Conservation (phyloP, 2,329 filamentous ascomycete genomes). For the Paraphoma chrysanthemicola region DNA sequence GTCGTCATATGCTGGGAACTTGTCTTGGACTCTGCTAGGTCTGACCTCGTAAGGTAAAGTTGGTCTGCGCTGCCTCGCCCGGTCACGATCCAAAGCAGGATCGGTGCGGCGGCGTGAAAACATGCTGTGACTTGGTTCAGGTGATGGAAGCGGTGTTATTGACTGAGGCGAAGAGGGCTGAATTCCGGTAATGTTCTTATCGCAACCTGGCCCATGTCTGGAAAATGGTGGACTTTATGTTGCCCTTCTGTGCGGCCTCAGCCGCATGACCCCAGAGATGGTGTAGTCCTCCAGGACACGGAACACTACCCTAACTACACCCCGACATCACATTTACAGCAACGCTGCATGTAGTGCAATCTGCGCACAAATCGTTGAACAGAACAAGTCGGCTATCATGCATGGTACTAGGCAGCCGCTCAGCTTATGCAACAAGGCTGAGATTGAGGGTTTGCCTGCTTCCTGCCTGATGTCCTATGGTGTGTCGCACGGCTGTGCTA, state of each 20-base stretch:
- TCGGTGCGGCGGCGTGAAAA: conserved; percentile 2
- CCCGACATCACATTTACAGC: not conserved
- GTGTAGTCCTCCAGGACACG: not conserved
- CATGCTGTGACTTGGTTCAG: not conserved
- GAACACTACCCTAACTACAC: not conserved
- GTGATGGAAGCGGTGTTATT: not conserved
- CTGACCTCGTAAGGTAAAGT: conserved; percentile 6
- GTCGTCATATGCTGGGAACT: conserved; percentile 17
- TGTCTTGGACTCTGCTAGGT: conserved; percentile 14
- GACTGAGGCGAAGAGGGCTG: not conserved
- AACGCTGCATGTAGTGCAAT: not conserved
- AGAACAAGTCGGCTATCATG: conserved; percentile 1
- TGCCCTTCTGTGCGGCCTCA: conserved; percentile 7
- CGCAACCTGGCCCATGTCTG: not conserved
- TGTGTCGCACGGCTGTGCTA: not conserved
- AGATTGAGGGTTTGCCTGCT: conserved; percentile 2
- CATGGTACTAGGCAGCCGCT: conserved; percentile 4
- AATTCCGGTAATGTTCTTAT: not conserved
- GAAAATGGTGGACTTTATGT: not conserved
- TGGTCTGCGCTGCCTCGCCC: conserved; percentile 10
- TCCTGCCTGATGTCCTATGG: conserved; percentile 4
- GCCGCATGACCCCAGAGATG: conserved; percentile 2
- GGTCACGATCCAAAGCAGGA: conserved; percentile 4
- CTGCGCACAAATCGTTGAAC: conserved; percentile 4
- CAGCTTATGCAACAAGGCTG: conserved; percentile 3